These are phyloP conservation scores for Nicotiana sylvestris DNA, from an alignment of 257 asterid genomes.

Conservation along the genomic window DNA sequence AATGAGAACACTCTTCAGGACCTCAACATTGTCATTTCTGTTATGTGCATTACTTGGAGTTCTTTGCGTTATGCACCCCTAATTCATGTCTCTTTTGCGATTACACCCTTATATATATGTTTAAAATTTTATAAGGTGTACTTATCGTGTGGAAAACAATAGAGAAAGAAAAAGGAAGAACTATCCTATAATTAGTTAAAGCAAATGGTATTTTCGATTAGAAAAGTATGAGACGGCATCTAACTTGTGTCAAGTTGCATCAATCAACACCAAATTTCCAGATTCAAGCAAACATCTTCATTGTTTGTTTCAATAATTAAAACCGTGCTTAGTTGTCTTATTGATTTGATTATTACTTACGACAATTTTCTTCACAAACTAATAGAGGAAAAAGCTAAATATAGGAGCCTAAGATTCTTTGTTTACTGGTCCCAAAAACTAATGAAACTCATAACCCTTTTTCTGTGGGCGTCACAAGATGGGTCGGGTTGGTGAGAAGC, in stretches of 20 bases:
- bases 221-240: conserved; percentile 7
- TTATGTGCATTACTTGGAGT: no score
- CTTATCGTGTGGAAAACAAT: not conserved
- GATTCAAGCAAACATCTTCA: conserved; percentile 36
- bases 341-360: conserved; percentile 16
- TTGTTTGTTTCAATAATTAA: conserved; percentile 19
- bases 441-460: conserved; percentile 9
- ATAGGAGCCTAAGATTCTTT: conserved; percentile 46
- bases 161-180: not conserved
- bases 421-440: conserved; percentile 54
- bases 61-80: no score
- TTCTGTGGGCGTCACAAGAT: conserved; percentile 10
- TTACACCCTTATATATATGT: not conserved
- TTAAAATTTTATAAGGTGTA: not conserved
- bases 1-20: no score
- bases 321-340: conserved; percentile 20
- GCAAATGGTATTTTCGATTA: not conserved
- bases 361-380: not conserved
- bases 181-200: not conserved
- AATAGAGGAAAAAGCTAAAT: conserved; percentile 17
- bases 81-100: no score
- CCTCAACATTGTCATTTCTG: no score
- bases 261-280: conserved; percentile 51
- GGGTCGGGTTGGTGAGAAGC: conserved; percentile 89
- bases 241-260: conserved; percentile 28